Evolutionary conservation across 768 basidiomycete genomes (phyloP).

Genomic region (Hypholoma sublateritium): DNA sequence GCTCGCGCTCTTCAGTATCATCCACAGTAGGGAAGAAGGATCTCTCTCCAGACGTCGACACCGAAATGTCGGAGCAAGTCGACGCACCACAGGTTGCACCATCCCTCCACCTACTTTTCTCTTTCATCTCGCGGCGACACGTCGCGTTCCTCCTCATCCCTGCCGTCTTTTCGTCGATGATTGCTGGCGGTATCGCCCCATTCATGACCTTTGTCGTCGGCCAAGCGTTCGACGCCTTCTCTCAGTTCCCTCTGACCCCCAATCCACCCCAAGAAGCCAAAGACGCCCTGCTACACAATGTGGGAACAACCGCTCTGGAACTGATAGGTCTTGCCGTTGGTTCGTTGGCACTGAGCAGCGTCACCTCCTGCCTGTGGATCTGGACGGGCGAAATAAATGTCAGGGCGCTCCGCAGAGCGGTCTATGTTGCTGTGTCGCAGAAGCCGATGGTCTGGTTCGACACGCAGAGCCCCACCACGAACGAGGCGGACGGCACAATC

Average conservation of each 20-base stretch:
- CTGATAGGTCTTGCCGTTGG: slow-evolving; percentile 66
- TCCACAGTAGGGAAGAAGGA: too few relatives aligned
- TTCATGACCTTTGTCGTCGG: slow-evolving; percentile 87
- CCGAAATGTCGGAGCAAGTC: not conserved
- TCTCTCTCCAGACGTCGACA: too few relatives aligned
- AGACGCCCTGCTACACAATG: slow-evolving; percentile 50
- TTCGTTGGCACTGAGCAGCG: slow-evolving; percentile 68
- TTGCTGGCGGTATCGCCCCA: slow-evolving; percentile 72
- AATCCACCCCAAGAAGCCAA: slow-evolving; percentile 38
- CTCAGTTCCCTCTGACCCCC: slow-evolving; percentile 52
- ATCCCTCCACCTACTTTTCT: slow-evolving; percentile 65
- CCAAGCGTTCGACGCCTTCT: slow-evolving; percentile 73
- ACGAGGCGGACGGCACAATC: slow-evolving; percentile 50
- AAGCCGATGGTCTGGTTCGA: slow-evolving; percentile 96
- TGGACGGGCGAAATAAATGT: slow-evolving; percentile 83
- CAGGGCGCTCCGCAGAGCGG: slow-evolving; percentile 59
- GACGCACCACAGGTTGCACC: slow-evolving; percentile 30
- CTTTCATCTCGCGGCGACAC: slow-evolving; percentile 59
- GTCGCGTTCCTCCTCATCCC: slow-evolving; percentile 60
- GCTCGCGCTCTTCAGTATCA: too few relatives aligned
- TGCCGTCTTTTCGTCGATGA: slow-evolving; percentile 57
- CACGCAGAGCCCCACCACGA: slow-evolving; percentile 46
- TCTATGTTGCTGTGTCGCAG: slow-evolving; percentile 65
- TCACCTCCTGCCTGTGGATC: slow-evolving; percentile 83
- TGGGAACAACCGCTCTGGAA: slow-evolving; percentile 63